Evolutionary conservation across 768 basidiomycete genomes (phyloP), one percentile per base, ranked within the genome.

Genomic region (Boletus fagicola): DNA sequence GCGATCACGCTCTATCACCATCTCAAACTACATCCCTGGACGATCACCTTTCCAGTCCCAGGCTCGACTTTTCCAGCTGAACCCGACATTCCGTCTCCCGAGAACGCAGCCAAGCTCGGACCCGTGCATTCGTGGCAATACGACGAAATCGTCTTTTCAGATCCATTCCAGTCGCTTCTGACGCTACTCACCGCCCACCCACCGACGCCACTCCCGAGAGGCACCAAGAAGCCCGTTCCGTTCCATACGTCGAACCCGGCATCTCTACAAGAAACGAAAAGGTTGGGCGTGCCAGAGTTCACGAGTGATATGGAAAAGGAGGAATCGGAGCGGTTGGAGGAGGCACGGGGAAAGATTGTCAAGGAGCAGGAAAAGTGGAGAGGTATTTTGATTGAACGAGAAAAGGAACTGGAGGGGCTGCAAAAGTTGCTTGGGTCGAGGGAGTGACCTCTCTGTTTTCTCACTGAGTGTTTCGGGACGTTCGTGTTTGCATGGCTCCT

Each of bases 61-160:
- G 65, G 67, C 13, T 9, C 60, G 20, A 2, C 58, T 6, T 53
- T 58, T 20, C 43, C 59, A 0, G 82, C 80, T 26, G 85, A 88
- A 45, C 82, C 85, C 0, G 85, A 86, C 53, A 83, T 87, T 3
- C 86, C 87, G 1, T 79, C 87, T 5, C 78, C 86, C 9, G 87
- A 88, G 16, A 78, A 78, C 24, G 86, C 88, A 2, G 77, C 83
- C 66, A 85, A 84, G 65, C 67, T 79, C 28, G 88, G 87, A 0
- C 89, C 91, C 0, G 92, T 99, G 30, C 90, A 97, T 70, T 90
- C 93, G 0, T 99, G 96, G 95, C 96, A 98, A 67, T 98, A 98
- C 75, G 96, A 98, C 73, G 97, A 99, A 74, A 83, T 98, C 61
- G 92, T 98, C 51, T 98, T 99, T 75, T 83, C 86, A 67, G 96